These are phyloP conservation scores for Sporothrix dimorphospora DNA, from an alignment of 2,329 filamentous ascomycete genomes.

Conservation along the genomic window DNA sequence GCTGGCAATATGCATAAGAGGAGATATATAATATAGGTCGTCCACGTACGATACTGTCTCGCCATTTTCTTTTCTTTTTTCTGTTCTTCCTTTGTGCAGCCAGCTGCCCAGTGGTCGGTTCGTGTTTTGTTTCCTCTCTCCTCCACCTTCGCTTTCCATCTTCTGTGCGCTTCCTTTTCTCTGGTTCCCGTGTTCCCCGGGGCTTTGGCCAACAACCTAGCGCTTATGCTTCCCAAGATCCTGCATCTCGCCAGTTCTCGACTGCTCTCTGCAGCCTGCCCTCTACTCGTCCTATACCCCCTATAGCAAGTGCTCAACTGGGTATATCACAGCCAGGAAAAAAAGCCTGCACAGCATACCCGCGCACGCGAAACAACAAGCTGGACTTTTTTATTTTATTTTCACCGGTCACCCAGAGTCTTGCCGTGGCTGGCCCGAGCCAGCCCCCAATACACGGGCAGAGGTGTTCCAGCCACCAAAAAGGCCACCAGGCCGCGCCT, in stretches of 20 bases:
- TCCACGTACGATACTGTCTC: slow-evolving; percentile 17
- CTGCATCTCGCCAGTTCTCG: not conserved
- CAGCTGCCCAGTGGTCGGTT: not conserved
- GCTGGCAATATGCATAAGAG: slow-evolving; percentile 18
- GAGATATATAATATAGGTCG: slow-evolving; percentile 19
- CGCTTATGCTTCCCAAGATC: slow-evolving; percentile 7
- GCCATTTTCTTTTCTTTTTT: not conserved
- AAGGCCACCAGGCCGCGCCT: too few relatives aligned
- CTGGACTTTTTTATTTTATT: not conserved
- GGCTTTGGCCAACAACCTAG: slow-evolving; percentile 4
- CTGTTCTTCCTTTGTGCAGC: not conserved
- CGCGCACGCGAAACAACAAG: not conserved
- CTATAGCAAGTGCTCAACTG: slow-evolving; percentile 14
- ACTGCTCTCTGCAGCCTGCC: not conserved
- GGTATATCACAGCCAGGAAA: not conserved
- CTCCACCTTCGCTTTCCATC: not conserved
- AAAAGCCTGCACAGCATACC: not conserved
- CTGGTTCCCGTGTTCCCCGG: slow-evolving; percentile 18
- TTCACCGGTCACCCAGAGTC: slow-evolving; percentile 25
- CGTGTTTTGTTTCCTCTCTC: not conserved
- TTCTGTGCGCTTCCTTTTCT: not conserved
- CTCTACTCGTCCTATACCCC: not conserved
- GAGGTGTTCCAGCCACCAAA: slow-evolving; percentile 8
- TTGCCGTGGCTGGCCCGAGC: slow-evolving; percentile 10
- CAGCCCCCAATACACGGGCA: not conserved